Base-by-base conservation (phyloP, 768 basidiomycete genomes). In the Trametes coccinea region DNA sequence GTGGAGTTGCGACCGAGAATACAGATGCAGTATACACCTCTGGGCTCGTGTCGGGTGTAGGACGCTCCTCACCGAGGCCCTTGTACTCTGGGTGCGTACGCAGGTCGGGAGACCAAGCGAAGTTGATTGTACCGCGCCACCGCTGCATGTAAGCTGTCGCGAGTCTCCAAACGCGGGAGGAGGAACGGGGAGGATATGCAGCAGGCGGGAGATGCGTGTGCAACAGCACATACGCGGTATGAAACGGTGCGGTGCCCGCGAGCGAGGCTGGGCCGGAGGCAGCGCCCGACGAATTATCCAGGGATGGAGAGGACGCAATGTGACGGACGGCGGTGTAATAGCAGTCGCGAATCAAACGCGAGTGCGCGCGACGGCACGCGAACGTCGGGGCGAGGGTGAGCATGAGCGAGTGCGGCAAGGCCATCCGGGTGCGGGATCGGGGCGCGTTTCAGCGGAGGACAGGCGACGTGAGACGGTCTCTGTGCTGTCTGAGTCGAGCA, bases 71-170 rank as follows among this genome's bases (percentile, higher is more conserved):
- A 49, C 70, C 49, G 56, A 65, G 53, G 5, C 67, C 65, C 9
- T 54, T n/a, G 62, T 62, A 67, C 48, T 9, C 54, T 13, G 67
- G 50, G 43, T 66, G 62, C n/a, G 53, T 56, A 7, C 65, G 62
- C 43, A 71, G 67, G 16, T 62, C 71, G 14, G 71, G 73, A 27
- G 78, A 74, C 83, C 83, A 88, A 16, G 82, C 78, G 67, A 87
- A 84, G 70, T 89, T 90, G 63, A 86, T 83, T 2, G 80, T 61
- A 5, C 81, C 85, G 6, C 84, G 83, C 78, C 78, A 83, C 67
- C 75, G 74, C 34, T 71, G 66, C 6, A 22, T 22, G 22, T 22
- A 22, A 22, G 22, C 22, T 22, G 22, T 22, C 22, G 22, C 22
- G 22, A 22, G 22, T 22, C 22, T 22, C 45, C 84, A 82, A 1